A percentile compares a stretch with the other conserved stretches of the same genome.
These are phyloP conservation scores for Mangifera indica DNA, from an alignment of 345 rosid species.

Conservation along the genomic window DNA sequence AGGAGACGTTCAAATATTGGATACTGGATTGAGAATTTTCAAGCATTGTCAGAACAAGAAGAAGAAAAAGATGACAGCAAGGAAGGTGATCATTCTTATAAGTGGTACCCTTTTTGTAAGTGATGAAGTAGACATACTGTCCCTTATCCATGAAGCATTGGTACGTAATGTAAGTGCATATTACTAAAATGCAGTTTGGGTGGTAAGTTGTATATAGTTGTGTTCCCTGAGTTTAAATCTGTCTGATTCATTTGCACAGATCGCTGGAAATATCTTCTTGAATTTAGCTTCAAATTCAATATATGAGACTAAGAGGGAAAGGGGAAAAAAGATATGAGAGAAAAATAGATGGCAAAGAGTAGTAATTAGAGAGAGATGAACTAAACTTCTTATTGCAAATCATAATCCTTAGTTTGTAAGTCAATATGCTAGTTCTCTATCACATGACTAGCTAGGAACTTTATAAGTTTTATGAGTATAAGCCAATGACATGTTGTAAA, in stretches of 20 bases:
- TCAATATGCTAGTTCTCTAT: neutral
- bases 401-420: too few species aligned
- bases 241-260: neutral
- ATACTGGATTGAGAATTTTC: slow-evolving; percentile 23
- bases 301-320: too few species aligned
- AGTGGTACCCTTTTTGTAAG: slow-evolving; percentile 4
- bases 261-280: neutral
- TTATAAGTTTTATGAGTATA: neutral
- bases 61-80: slow-evolving; percentile 31
- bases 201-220: neutral
- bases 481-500: neutral
- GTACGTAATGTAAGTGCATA: neutral
- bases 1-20: slow-evolving; percentile 46
- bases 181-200: neutral
- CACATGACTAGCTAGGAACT: neutral
- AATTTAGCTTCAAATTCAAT: neutral
- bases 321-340: too few species aligned
- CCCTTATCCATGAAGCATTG: neutral
- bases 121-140: neutral
- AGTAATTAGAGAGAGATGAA: too few species aligned
- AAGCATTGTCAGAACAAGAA: slow-evolving; percentile 26
- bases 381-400: too few species aligned
- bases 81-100: slow-evolving; percentile 48
- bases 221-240: neutral
- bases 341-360: too few species aligned